Evolutionary conservation across 2,329 filamentous ascomycete genomes (phyloP), one percentile per base, ranked within the genome.

Genomic region (Exophiala bonariae): DNA sequence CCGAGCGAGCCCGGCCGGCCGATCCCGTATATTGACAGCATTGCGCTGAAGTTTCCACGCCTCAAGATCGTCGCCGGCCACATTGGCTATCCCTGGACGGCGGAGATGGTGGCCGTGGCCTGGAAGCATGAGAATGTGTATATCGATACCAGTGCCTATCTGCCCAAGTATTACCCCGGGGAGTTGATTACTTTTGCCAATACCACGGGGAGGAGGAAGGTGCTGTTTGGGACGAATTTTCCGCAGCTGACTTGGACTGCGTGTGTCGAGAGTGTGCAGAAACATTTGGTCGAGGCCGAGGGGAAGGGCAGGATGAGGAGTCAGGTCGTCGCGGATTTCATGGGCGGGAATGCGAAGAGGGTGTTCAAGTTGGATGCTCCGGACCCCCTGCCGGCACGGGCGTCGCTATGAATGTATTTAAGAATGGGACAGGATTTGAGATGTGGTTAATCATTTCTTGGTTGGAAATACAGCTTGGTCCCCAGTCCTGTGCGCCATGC

Each of bases 41-140:
- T 61, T 26, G 57, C 58, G 10, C 54, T 61, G 19, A 55, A 58
- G 23, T 61, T 61, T 35, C 58, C 57, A 4, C 16, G 44, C 7
- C 41, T 61, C 20, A 56, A 54, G 39, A 59, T 61, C 44, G 54
- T 60, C 33, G 49, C 41, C 19, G 59, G 59, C 2, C 56, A 61
- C 45, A 48, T 60, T 22, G 55, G 57, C 8, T 61, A 56, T 44
- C 59, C 56, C 3, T 62, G 59, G 60, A 51, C 55, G 3, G 44
- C 47, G 7, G 60, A 60, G 23, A 60, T 45, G 31, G 52, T 55
- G 5, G 52, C 47, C 3, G 59, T 60, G 6, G 58, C 55, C 4
- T 61, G 59, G 59, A 62, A 62, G 37, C 60, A 62, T 43, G 42
- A 49, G 30, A 61, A 61, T 34, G 52, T 60, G 18, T 59, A 57